phyloP scores from a whole-genome alignment of 2,329 filamentous ascomycete species.

The Fusarium napiforme region DNA sequence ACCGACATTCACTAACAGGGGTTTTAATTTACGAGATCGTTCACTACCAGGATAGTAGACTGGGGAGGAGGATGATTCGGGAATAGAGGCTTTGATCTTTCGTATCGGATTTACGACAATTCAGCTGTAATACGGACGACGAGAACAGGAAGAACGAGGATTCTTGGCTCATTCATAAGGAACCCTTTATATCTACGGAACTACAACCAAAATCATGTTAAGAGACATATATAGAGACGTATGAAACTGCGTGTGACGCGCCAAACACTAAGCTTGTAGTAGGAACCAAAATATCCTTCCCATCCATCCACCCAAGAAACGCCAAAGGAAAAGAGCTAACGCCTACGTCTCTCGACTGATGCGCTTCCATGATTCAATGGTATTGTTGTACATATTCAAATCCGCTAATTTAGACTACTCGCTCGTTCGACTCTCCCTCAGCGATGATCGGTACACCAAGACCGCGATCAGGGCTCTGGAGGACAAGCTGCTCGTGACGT shows the following conservation, averaged over 20 bases:
- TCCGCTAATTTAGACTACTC: conserved; percentile 67
- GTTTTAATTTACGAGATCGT: background rate
- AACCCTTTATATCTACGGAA: background rate
- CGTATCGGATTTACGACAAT: background rate
- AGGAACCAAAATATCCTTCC: conserved; percentile 32
- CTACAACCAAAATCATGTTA: conserved; percentile 21
- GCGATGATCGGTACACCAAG: conserved; percentile 87
- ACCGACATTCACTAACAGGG: conserved; percentile 22
- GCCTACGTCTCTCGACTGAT: conserved; percentile 29
- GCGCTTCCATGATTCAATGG: conserved; percentile 23
- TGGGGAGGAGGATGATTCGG: background rate
- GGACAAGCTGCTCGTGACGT: conserved; percentile 89
- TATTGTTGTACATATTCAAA: conserved; percentile 36
- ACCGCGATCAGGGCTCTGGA: conserved; percentile 92
- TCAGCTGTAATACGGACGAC: too few relatives aligned
- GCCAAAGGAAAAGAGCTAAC: conserved; percentile 27
- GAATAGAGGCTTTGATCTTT: background rate
- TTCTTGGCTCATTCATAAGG: too few relatives aligned
- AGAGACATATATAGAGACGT: conserved; percentile 31
- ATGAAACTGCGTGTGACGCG: conserved; percentile 40
- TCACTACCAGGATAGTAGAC: background rate
- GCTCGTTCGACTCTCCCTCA: conserved; percentile 82
- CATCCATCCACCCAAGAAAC: conserved; percentile 28
- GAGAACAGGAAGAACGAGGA: background rate
- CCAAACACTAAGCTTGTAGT: conserved; percentile 37